Evolutionary conservation across 1,284 basidiomycete species (phyloP), one percentile per base, ranked within the genome.

Genomic region (Fomitopsis betulina): DNA sequence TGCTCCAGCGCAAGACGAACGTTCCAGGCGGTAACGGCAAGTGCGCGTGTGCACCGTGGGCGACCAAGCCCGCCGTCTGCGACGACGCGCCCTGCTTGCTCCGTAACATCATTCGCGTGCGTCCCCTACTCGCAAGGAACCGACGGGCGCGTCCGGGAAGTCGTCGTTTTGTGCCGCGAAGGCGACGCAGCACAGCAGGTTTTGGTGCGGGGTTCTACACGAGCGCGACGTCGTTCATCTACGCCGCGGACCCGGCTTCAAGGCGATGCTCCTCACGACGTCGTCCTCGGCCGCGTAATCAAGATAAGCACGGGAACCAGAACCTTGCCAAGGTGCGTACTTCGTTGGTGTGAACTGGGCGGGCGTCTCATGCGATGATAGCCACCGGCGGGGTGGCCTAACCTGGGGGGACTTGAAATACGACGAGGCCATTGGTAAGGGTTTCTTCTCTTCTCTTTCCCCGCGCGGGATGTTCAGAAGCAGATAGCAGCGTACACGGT

Each of bases 191-290:
- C 15, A 30, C 8, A 57, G 42, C 1, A 62, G 57, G 27, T 64
- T 49, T 61, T 27, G 63, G 63, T 1, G 10, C 27, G 5, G 63
- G 63, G 3, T 61, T 62, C 2, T 64, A 64, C 39, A 64, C 63
- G 0, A 59, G 59, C 6, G 55, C 61, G 23, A 64, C 60, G 25
- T 64, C 63, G 13, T 62, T 59, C 15, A 64, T 62, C 37, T 68
- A 67, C 35, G 61, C 62, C n/a, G 6, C 27, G 55, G 52, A 2
- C 65, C 66, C 19, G 45, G 49, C 12, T 66, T 60, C 57, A 59
- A 43, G 21, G 57, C 65, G 12, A 58, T 67, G 58, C 62, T 68
- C 19, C 39, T 68, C 12, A 62, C 43, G 63, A 67, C n/a, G 67
- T 68, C 13, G 58, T 68, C 3, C 52, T 68, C 56, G 67, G 67